Evolutionary conservation across 2,329 filamentous ascomycete species (phyloP).

Genomic region (Ceratocystis colombiana): DNA sequence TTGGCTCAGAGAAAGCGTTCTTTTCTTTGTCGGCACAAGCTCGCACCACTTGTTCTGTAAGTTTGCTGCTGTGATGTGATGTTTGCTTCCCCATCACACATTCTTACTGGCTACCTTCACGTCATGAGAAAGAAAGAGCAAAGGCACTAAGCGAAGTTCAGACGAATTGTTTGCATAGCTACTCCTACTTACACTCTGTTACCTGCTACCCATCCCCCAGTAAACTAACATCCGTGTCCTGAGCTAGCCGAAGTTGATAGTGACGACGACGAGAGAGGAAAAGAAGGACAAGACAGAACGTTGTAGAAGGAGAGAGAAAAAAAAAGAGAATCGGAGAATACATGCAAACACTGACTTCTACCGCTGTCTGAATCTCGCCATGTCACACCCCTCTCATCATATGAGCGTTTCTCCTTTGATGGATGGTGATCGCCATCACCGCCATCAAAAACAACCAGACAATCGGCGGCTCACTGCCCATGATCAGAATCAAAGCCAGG

Average conservation of each 20-base stretch:
- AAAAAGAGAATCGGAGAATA: not conserved
- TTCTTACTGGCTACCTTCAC: no score
- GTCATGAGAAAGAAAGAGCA: no score
- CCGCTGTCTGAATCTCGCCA: not conserved
- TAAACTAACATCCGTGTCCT: conserved; percentile 13
- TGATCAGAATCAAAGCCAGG: conserved; percentile 9
- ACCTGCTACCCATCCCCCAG: not conserved
- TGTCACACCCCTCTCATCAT: conserved; percentile 23
- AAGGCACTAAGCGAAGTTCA: not conserved
- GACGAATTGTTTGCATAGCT: not conserved
- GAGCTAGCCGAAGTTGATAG: not conserved
- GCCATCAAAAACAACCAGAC: conserved; percentile 16
- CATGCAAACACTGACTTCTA: not conserved
- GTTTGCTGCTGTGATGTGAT: no score
- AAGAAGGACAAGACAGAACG: no score
- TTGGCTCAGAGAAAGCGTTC: not conserved
- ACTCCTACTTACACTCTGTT: no score
- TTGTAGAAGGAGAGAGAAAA: not conserved
- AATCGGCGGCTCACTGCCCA: conserved; percentile 17
- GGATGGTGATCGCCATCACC: conserved; percentile 4
- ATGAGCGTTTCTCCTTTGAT: conserved; percentile 16
- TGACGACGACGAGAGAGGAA: no score
- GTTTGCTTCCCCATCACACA: no score
- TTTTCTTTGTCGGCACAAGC: conserved; percentile 16
- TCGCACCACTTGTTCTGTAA: no score